Percentiles rank a stretch among this genome's conserved stretches.
These are phyloP conservation scores for Parasarocladium wereldwijsianum DNA, from an alignment of 2,329 filamentous ascomycete genomes.

Conservation along the genomic window DNA sequence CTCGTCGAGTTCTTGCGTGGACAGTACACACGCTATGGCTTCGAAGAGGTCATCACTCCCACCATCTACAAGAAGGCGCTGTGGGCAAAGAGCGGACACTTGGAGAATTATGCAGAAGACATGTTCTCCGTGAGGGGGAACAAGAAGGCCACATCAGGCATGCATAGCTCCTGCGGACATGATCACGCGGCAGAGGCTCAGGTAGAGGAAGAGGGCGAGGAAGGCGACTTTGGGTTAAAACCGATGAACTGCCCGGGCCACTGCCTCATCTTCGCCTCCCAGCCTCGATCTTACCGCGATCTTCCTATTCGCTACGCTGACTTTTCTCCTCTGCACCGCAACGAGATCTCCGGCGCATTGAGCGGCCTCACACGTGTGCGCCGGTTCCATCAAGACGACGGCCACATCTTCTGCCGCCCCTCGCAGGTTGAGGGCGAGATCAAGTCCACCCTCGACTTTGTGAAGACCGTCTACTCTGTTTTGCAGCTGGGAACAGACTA, in stretches of 20 bases:
- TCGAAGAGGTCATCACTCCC: constrained; percentile 77
- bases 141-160: constrained; percentile 17
- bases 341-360: constrained; percentile 69
- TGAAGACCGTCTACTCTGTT: constrained; percentile 55
- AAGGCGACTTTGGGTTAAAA: constrained; percentile 68
- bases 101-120: constrained; percentile 81
- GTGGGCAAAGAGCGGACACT: constrained; percentile 75
- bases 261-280: constrained; percentile 67
- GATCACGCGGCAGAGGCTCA: neutral
- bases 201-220: constrained; percentile 20
- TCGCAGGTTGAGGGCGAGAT: constrained; percentile 65
- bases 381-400: constrained; percentile 82
- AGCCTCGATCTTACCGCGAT: constrained; percentile 62
- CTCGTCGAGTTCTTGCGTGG: constrained; percentile 68
- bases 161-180: too few relatives aligned
- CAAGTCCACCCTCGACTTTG: constrained; percentile 56
- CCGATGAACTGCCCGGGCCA: constrained; percentile 92
- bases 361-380: constrained; percentile 73
- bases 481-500: constrained; percentile 56
- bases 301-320: constrained; percentile 75
- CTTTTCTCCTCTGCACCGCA: constrained; percentile 75
- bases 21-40: constrained; percentile 74
- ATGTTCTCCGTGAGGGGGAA: constrained; percentile 70
- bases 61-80: constrained; percentile 82
- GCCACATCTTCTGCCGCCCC: constrained; percentile 77